Base-by-base conservation (phyloP, 2,329 filamentous ascomycete species). In the Colletotrichum cordylinicola region DNA sequence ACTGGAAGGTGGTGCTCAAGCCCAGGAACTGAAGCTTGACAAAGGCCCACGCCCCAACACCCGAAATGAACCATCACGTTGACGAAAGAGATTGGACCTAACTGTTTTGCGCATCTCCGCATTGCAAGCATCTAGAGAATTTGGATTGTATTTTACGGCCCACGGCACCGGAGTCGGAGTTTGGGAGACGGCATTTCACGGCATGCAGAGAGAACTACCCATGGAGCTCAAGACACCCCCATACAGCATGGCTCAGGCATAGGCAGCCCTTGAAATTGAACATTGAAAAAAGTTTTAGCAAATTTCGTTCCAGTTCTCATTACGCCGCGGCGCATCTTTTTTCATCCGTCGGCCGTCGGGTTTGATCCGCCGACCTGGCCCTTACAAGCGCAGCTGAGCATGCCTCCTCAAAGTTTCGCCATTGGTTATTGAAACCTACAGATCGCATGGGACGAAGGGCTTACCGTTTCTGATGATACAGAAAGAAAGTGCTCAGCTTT, bases 1-100 rank as follows among this genome's bases (percentile, higher is more conserved):
- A 82, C 81, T 84, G 81, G 80, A 76, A 78, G 74, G 80, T 83
- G 77, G 79, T 83, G 77, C 81, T 81, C 81, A 83, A 84, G 80
- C 82, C 82, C 18, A 68, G 73, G 31, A 60, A 48, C 64, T 75
- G n/a, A 65, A 65, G 24, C 55, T 5, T 58, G 2, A 16, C 24
- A 8, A 29, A 4, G 6, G 6, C 24, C 4, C 2, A n/a, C n/a
- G 12, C 21, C 16, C 35, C 0, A 35, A n/a, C 2, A 31, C 29
- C 13, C 18, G n/a, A 16, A 35, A 24, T 4, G 31, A 24, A 31
- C 8, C 21, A 0, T 61, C 58, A 61, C 31, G 31, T 4, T 61
- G 58, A 21, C 21, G 18, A 61, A 35, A 13, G 18, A 31, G 21
- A 31, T 21, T 12, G 31, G 18, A 33, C 33, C 18, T 31, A 29